Evolutionary conservation across 768 basidiomycete species (phyloP).

Genomic region (Trametes villosa): DNA sequence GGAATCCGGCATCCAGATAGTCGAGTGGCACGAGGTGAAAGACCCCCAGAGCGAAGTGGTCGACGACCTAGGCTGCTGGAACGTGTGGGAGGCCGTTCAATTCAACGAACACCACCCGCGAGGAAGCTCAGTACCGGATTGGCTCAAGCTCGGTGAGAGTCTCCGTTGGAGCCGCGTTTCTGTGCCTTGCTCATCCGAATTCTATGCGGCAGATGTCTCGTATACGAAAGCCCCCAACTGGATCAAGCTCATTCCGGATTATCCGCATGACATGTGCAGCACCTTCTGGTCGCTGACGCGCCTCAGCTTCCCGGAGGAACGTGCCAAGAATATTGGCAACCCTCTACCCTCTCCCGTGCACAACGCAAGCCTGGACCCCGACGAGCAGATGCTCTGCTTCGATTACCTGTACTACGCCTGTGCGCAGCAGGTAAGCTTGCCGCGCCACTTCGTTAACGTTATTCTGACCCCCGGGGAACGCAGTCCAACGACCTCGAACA

Average conservation of each 20-base stretch:
- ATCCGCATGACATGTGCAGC: constrained; percentile 38
- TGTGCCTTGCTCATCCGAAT: background rate
- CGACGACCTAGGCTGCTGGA: constrained; percentile 50
- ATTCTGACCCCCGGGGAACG: background rate
- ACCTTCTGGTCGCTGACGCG: constrained; percentile 39
- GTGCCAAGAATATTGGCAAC: constrained; percentile 30
- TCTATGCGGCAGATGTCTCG: constrained; percentile 37
- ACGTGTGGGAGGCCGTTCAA: constrained; percentile 43
- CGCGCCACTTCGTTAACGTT: background rate
- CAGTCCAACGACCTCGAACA: constrained; percentile 37
- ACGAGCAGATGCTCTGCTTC: constrained; percentile 46
- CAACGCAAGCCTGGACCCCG: constrained; percentile 35
- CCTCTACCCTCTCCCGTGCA: constrained; percentile 34
- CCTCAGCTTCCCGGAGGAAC: constrained; percentile 39
- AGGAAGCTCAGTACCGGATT: constrained; percentile 30
- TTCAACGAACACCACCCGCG: constrained; percentile 33
- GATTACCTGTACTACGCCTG: constrained; percentile 47
- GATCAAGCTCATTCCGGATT: constrained; percentile 37
- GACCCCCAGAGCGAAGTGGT: constrained; percentile 33
- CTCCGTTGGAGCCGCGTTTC: background rate
- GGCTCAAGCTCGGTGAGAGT: constrained; percentile 37
- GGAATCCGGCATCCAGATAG: constrained; percentile 40
- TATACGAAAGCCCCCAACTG: constrained; percentile 40
- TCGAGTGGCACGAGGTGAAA: constrained; percentile 51
- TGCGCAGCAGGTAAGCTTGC: constrained; percentile 31